A percentile compares a stretch with the other conserved stretches of the same genome.
These are phyloP conservation scores for Penicillium coprophilum DNA, from an alignment of 495 filamentous ascomycete species.

Conservation along the genomic window DNA sequence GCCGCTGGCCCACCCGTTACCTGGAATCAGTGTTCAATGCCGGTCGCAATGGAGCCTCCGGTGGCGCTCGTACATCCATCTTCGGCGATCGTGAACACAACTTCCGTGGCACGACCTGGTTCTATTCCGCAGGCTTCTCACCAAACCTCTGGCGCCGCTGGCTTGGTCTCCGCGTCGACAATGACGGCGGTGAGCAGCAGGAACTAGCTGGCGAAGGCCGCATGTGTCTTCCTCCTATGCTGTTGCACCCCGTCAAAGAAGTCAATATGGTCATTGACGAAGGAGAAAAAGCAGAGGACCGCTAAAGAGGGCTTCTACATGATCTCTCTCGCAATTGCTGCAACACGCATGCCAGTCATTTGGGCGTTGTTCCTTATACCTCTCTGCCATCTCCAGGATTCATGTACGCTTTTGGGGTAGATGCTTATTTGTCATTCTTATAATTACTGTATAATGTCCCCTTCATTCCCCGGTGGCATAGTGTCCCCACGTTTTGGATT, in stretches of 20 bases:
- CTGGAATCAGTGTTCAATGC: conserved; percentile 82
- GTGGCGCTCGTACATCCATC: conserved; percentile 68
- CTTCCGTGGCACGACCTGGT: conserved; percentile 86
- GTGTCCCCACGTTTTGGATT: conserved; percentile 8
- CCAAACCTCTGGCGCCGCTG: conserved; percentile 82
- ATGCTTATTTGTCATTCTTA: background rate
- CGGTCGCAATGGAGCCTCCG: conserved; percentile 75
- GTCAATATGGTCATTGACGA: conserved; percentile 74
- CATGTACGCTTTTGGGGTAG: conserved; percentile 3
- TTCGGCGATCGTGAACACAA: conserved; percentile 91
- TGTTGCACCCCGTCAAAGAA: conserved; percentile 90
- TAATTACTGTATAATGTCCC: conserved; percentile 10
- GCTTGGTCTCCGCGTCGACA: conserved; percentile 81
- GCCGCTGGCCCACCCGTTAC: conserved; percentile 79
- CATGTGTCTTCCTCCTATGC: conserved; percentile 91
- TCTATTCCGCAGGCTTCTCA: conserved; percentile 86
- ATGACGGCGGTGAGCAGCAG: conserved; percentile 81
- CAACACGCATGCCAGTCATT: background rate
- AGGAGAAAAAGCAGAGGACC: conserved; percentile 30
- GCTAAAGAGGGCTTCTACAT: conserved; percentile 11
- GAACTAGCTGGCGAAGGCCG: conserved; percentile 75
- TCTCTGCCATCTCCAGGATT: background rate
- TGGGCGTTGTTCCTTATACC: background rate
- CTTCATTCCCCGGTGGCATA: conserved; percentile 2
- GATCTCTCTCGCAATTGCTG: background rate